phyloP scores from a whole-genome alignment of 164 flowering plant genomes.

The Magnolia officinalis region DNA sequence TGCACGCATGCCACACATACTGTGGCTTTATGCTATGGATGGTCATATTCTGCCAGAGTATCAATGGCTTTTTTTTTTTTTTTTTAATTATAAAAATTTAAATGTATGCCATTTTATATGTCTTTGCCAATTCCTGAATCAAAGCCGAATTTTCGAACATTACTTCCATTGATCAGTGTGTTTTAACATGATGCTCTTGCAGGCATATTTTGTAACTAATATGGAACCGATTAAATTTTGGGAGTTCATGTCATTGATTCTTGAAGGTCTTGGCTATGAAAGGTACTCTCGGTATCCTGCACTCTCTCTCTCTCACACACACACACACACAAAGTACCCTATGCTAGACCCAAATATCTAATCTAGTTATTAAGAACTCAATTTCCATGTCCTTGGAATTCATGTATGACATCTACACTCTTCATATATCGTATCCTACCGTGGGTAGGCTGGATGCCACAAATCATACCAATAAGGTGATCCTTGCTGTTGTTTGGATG shows the following conservation, averaged over 20 bases:
- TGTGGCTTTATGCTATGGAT: not conserved
- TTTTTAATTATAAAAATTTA: too few species aligned
- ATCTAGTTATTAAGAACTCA: not conserved
- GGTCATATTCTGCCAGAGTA: not conserved
- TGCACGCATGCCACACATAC: not conserved
- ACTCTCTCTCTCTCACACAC: slow-evolving; percentile 2
- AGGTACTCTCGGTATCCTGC: slow-evolving; percentile 39
- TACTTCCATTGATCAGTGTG: not conserved
- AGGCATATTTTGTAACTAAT: slow-evolving; percentile 95
- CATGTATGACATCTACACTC: too few species aligned
- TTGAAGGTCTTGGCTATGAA: slow-evolving; percentile 95
- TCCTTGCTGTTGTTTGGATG: too few species aligned
- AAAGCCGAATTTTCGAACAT: not conserved
- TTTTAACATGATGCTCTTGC: slow-evolving; percentile 20
- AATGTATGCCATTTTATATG: not conserved
- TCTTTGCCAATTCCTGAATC: not conserved
- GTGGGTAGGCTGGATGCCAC: too few species aligned
- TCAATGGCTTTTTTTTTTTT: too few species aligned
- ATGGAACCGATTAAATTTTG: slow-evolving; percentile 94
- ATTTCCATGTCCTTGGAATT: not conserved
- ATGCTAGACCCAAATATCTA: not conserved
- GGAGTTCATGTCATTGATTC: slow-evolving; percentile 84
- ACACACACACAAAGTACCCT: not conserved
- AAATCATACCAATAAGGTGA: too few species aligned
- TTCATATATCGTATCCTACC: too few species aligned